Base-by-base conservation (phyloP, 1,139 yeast species). In the Protomyces pachydermus region DNA sequence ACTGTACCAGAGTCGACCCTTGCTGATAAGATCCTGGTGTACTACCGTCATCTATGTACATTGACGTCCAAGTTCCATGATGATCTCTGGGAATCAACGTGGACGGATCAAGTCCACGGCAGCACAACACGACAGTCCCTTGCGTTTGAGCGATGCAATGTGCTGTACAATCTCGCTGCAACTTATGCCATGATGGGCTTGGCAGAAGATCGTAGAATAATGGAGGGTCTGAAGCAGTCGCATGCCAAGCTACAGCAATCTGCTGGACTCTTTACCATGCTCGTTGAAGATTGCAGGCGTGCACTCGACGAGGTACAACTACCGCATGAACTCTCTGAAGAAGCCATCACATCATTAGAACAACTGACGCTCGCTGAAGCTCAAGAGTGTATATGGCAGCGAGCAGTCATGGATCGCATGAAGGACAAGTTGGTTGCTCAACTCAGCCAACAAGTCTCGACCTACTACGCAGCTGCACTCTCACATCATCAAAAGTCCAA, bases 381-480 rank as follows among this genome's bases (percentile, higher is more conserved):
- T 0, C 97, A 91, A 73, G 97, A 91, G 72, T 80, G 84, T 10
- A 84, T 87, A 64, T 91, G 97, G 96, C 84, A 82, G 60, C 85
- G 85, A 71, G 91, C 96, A 0, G 75, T 82, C 0, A 73, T 76
- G 45, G 81, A 80, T n/a, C 76, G 78, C 2, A 74, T 84, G 71
- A 87, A 85, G 71, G 84, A 87, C 71, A 77, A 86, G 0, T 78
- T 84, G 2, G 75, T 90, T 3, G 80, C 95, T 0, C 82, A 84
- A 69, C 74, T 91, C 54, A 82, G 96, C 0, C 74, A 78, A 8
- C 88, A 86, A 70, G 86, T 85, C 0, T 79, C 88, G 0, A 80
- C 79, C 1, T 82, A 78, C 65, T 91, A 90, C 71, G 71, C 75
- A 1, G 71, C 75, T 37, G 82, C 91, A 77, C 34, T 52, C 46